phyloP scores from a whole-genome alignment of 768 basidiomycete genomes.

The Guyanaporus albipodus region DNA sequence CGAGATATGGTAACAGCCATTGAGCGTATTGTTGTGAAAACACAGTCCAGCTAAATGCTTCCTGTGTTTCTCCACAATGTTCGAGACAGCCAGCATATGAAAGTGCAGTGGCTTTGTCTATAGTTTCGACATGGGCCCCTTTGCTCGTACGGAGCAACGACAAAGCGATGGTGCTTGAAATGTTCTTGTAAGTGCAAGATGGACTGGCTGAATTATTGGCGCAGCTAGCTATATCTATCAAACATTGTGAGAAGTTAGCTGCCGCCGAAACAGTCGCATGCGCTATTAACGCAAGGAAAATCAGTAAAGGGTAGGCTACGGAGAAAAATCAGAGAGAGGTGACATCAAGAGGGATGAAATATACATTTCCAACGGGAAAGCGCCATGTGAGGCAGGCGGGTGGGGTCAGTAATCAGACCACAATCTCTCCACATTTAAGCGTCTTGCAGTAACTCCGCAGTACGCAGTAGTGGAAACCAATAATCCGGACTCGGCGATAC shows the following conservation, averaged over 20 bases:
- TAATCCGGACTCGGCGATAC: too few relatives aligned
- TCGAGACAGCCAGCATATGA: conserved; percentile 2
- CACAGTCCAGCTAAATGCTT: conserved; percentile 18
- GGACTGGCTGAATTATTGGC: not conserved
- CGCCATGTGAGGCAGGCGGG: conserved; percentile 6
- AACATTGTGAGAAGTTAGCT: conserved; percentile 11
- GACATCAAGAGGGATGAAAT: too few relatives aligned
- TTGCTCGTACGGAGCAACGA: conserved; percentile 11
- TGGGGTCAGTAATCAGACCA: too few relatives aligned
- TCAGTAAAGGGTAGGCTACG: not conserved
- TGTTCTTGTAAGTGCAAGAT: conserved; percentile 3
- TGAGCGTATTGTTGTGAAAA: conserved; percentile 37
- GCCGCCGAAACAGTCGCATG: not conserved
- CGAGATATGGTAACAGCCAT: conserved; percentile 49
- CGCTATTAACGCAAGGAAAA: not conserved
- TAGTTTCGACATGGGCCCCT: not conserved
- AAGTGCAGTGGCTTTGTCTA: conserved; percentile 6
- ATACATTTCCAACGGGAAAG: conserved; percentile 5
- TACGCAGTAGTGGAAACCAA: too few relatives aligned
- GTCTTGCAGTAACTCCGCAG: too few relatives aligned
- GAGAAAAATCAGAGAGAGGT: conserved; percentile 1
- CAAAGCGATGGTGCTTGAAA: conserved; percentile 8
- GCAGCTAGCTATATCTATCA: conserved; percentile 2
- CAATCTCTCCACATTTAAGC: too few relatives aligned
- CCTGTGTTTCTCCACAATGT: conserved; percentile 9